Evolutionary conservation across 1,139 yeast genomes (phyloP), one percentile per base, ranked within the genome.

Genomic region (Suhomyces guaymorum): DNA sequence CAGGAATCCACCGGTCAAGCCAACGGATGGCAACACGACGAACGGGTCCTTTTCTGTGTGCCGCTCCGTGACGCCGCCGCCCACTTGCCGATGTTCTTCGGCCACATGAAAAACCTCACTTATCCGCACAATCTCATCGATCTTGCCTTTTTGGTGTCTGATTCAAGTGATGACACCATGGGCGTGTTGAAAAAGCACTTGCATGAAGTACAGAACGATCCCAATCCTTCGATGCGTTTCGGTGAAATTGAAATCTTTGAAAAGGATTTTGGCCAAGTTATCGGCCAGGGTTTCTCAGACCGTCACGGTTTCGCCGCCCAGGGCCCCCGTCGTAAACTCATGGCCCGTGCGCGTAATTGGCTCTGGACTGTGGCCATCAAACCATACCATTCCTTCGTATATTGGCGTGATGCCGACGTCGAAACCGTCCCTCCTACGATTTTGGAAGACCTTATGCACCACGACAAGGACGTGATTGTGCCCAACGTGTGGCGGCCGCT

Each of bases 401-500:
- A 73, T 49, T 73, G 78, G 78, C 57, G 78, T 54, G 78, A 73
- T 52, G 78, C 75, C 10, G 78, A 73, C 49, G 78, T 73, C 10
- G 78, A 73, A 46, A 73, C 77, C 2, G 72, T 69, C 11, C 77
- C 78, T 11, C 66, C 71, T 3, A 70, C 78, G 4, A 69, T 73
- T 39, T 54, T 73, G 39, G 78, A 73, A 51, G 78, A 73, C 49
- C 64, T 73, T 47, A 73, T 73, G 78, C 76, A 72, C 51, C 78
- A 73, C 48, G 68, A 68, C 51, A 70, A 68, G 50, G 78, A 73
- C 44, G 72, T 73, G 13, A 73, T 59, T 38, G 90, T 87, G 15
- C 96, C 96, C 15, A 87, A 87, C 53, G 94, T 87, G 30, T 87
- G 96, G 96, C 73, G 96, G 49, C 96, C 96, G 1, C 65, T 87